Evolutionary conservation across 805 yeast species (phyloP), one percentile per base, ranked within the genome.

Genomic region (Metschnikowia picachoensis): DNA sequence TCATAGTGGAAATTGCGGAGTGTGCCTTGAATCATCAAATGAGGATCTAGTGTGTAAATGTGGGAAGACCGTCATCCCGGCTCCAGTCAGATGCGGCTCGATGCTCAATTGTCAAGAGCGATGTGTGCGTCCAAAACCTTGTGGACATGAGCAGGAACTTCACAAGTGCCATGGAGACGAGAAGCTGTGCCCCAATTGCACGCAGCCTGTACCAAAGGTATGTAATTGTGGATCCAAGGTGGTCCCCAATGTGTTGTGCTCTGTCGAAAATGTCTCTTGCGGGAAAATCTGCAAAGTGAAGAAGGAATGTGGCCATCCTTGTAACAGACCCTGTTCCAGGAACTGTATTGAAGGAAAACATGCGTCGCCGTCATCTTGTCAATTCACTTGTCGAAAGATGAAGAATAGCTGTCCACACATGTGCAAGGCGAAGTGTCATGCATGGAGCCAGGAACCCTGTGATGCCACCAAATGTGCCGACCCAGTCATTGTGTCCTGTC

Each of bases 81-180:
- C 95, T 0, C 96, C 96, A 0, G 88, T 87, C 9, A 69, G 96
- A 52, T 88, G 96, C 67, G 96, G 96, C 12, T 79, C 87, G 0
- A 71, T 65, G 37, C 60, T 86, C 4, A 73, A 72, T 10, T 88
- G 96, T 65, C 72, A 69, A 20, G 74, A 78, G 49, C 89, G 78
- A 50, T 88, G 96, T 63, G 64, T 69, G 3, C 70, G 87, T 41
- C 70, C 68, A 2, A 71, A 70, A 30, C 53, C 62, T 0, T 88
- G 96, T 73, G 95, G 92, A 0, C 96, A 88, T 62, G 63, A 72
- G 8, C 78, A 76, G 16, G 85, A 82, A 60, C 72, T 76, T 30
- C 97, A 90, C 60, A 65, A 71, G 30, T 90, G 97, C 61, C 97
- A 90, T 61, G 76, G 70, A n/a, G 82, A 79, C 50, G 71, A 72